Conservation (phyloP, 2,329 filamentous ascomycete species). For the Diaporthe eres region DNA sequence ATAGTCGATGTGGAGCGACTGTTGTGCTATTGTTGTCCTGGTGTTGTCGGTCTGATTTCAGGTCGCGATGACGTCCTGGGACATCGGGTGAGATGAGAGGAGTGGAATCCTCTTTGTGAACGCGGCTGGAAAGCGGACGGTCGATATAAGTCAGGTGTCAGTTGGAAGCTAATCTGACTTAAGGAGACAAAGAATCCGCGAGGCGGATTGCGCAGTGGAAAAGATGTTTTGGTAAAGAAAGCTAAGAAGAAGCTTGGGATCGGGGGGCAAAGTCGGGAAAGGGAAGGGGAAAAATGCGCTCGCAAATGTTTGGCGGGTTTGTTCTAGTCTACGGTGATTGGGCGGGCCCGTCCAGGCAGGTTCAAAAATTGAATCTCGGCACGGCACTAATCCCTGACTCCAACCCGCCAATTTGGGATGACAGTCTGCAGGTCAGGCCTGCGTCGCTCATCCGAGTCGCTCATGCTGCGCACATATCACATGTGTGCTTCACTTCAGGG, state of each 20-base stretch:
- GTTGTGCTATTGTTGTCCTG: conserved; percentile 29
- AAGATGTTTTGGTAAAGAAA: conserved; percentile 8
- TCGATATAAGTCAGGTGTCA: neutral
- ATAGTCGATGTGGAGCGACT: neutral
- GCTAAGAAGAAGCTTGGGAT: conserved; percentile 25
- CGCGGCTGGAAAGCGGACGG: neutral
- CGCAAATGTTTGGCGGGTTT: conserved; percentile 25
- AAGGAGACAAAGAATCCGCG: conserved; percentile 9
- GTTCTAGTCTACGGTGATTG: conserved; percentile 5
- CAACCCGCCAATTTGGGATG: conserved; percentile 30
- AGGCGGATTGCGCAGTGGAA: conserved; percentile 1
- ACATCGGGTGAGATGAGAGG: conserved; percentile 3
- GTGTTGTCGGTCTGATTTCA: conserved; percentile 16
- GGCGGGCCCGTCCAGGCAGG: neutral
- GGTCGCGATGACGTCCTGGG: conserved; percentile 39
- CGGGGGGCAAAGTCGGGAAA: neutral
- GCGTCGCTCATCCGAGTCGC: neutral
- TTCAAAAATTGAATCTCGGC: conserved; percentile 31
- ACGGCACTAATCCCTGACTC: conserved; percentile 24
- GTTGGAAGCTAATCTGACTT: neutral
- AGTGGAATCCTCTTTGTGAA: neutral
- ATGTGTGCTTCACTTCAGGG: neutral
- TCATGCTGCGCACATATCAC: neutral
- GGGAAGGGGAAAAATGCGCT: conserved; percentile 32
- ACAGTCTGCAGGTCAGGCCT: conserved; percentile 20